phyloP scores from a whole-genome alignment of 2,329 filamentous ascomycete genomes.

The Botrytis squamosa region DNA sequence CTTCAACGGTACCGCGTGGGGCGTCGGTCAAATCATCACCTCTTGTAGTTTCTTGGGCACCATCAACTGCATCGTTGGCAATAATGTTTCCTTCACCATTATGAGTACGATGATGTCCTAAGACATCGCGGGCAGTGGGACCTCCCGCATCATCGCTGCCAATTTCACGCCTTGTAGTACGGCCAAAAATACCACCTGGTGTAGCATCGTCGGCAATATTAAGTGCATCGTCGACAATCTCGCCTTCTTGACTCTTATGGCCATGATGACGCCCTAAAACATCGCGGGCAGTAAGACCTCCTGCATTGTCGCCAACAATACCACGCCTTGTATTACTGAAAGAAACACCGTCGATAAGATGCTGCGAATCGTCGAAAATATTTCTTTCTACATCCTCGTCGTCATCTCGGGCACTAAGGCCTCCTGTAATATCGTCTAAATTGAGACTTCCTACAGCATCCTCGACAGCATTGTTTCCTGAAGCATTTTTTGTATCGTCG shows the following conservation, averaged over 20 bases:
- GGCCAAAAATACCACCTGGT: background rate
- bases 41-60: background rate
- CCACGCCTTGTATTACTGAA: no score
- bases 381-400: no score
- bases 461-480: background rate
- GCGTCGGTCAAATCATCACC: no score
- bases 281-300: no score
- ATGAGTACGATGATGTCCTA: background rate
- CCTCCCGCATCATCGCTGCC: no score
- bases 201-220: background rate
- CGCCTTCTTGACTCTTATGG: no score
- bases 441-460: background rate
- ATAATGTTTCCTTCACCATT: accelerated
- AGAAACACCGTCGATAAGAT: no score
- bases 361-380: no score
- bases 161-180: background rate
- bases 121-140: background rate
- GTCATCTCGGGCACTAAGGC: background rate
- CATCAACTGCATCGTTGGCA: background rate
- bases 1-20: no score
- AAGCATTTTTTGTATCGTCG: background rate
- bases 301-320: no score
- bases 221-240: no score
- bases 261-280: no score
- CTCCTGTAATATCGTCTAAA: background rate